Conservation (phyloP, 2,329 filamentous ascomycete species). For the Mariannaea sp. region DNA sequence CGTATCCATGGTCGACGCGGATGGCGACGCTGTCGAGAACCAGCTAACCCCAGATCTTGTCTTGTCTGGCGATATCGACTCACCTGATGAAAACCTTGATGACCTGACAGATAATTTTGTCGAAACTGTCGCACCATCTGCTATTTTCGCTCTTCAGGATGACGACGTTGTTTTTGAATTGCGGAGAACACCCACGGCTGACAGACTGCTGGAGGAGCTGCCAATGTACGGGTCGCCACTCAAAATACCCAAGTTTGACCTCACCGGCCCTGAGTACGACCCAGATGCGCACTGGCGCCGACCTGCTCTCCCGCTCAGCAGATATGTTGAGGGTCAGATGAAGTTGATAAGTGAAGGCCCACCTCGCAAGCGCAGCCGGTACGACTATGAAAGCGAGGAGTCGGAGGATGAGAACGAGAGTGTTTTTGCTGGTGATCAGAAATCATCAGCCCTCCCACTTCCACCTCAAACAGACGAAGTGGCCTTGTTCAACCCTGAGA, state of each 20-base stretch:
- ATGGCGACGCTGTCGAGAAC: constrained; percentile 43
- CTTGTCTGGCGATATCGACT: constrained; percentile 66
- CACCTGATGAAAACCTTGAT: constrained; percentile 49
- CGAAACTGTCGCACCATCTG: constrained; percentile 68
- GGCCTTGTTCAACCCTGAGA: constrained; percentile 86
- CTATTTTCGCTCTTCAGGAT: constrained; percentile 80
- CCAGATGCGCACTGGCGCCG: constrained; percentile 75
- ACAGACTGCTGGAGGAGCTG: constrained; percentile 78
- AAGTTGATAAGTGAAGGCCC: constrained; percentile 68
- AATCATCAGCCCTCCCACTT: constrained; percentile 54
- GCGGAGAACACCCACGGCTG: constrained; percentile 72
- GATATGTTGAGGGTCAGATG: constrained; percentile 82
- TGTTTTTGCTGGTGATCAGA: constrained; percentile 61
- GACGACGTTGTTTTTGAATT: constrained; percentile 83
- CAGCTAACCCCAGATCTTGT: constrained; percentile 71
- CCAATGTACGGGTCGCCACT: constrained; percentile 76
- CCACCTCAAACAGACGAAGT: constrained; percentile 75
- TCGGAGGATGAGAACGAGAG: constrained; percentile 62
- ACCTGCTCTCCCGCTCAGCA: constrained; percentile 82
- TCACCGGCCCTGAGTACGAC: constrained; percentile 61
- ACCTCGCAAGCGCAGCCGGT: constrained; percentile 79
- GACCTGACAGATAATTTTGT: constrained; percentile 47
- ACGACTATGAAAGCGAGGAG: constrained; percentile 76
- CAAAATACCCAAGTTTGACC: constrained; percentile 61
- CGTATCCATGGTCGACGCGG: constrained; percentile 44